Percentiles rank a stretch among this genome's conserved stretches.
Evolutionary conservation across 1,139 yeast genomes (phyloP).

Genomic region (Geotrichum bryndzae): DNA sequence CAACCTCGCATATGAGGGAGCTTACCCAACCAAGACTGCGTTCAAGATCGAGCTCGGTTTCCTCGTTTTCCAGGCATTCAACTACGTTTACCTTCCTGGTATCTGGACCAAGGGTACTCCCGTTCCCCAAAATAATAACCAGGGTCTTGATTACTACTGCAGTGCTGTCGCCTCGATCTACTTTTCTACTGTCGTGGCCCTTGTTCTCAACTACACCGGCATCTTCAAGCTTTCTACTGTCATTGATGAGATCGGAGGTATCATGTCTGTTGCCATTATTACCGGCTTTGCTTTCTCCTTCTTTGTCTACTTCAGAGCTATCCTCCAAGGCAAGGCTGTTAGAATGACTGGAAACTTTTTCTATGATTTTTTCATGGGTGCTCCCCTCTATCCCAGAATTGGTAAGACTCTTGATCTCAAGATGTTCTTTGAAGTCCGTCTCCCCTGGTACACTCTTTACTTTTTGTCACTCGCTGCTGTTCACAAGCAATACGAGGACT

Average conservation of each 20-base stretch:
- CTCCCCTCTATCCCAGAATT: constrained; percentile 90
- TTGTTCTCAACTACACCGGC: constrained; percentile 65
- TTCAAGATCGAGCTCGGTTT: constrained; percentile 69
- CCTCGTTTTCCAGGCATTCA: constrained; percentile 60
- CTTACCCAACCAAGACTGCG: constrained; percentile 61
- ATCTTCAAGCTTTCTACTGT: constrained; percentile 66
- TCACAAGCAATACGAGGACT: constrained; percentile 69
- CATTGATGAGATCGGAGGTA: constrained; percentile 78
- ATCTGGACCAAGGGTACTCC: constrained; percentile 94
- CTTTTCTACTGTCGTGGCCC: constrained; percentile 51
- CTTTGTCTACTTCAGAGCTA: constrained; percentile 55
- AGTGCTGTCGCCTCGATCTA: constrained; percentile 86
- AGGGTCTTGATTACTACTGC: constrained; percentile 85
- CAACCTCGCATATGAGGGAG: constrained; percentile 48
- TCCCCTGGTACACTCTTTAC: constrained; percentile 91
- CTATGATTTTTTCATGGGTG: constrained; percentile 95
- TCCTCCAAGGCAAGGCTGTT: constrained; percentile 47
- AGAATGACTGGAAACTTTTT: constrained; percentile 86
- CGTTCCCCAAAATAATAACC: constrained; percentile 67
- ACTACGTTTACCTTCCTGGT: constrained; percentile 89
- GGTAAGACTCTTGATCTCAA: constrained; percentile 79
- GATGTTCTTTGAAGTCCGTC: constrained; percentile 94
- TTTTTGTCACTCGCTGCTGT: constrained; percentile 71
- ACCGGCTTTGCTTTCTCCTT: constrained; percentile 71
- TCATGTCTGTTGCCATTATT: constrained; percentile 85